Percentiles rank a stretch among this genome's conserved stretches.
phyloP scores from a whole-genome alignment of 2,329 filamentous ascomycete genomes.

The Nigrospora oryzae region DNA sequence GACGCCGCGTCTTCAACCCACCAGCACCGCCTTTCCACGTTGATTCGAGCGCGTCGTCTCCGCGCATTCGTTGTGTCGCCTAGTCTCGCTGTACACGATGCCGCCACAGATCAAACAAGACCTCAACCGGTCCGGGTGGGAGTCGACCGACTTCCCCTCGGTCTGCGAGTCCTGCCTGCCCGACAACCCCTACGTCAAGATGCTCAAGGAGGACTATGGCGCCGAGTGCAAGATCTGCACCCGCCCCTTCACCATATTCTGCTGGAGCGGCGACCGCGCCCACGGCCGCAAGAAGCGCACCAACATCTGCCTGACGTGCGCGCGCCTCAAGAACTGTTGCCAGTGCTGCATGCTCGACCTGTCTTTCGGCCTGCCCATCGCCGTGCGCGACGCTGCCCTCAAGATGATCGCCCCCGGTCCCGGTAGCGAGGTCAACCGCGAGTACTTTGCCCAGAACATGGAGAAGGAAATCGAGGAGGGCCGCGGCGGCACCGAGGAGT shows the following conservation, averaged over 20 bases:
- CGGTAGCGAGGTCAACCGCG: conserved; percentile 84
- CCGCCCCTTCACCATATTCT: conserved; percentile 89
- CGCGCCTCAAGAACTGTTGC: conserved; percentile 95
- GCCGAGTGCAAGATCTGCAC: conserved; percentile 86
- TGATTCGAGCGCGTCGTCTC: no score
- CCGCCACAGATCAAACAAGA: conserved; percentile 94
- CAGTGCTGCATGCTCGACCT: conserved; percentile 98
- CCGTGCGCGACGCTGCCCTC: conserved; percentile 87
- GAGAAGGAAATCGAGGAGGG: conserved; percentile 94
- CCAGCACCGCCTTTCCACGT: no score
- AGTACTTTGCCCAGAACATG: conserved; percentile 97
- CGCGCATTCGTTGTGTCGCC: no score
- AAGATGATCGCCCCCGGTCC: conserved; percentile 97
- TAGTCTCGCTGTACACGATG: conserved; percentile 35
- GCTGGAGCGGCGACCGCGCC: conserved; percentile 88
- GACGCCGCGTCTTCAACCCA: no score
- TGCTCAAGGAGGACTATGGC: conserved; percentile 96
- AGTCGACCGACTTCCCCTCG: conserved; percentile 83
- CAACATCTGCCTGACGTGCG: conserved; percentile 93
- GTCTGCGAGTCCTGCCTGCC: conserved; percentile 90
- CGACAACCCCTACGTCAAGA: conserved; percentile 96
- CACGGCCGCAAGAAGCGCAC: conserved; percentile 83
- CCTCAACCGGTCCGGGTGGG: conserved; percentile 91
- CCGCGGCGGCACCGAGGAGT: conserved; percentile 74
- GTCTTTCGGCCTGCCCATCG: conserved; percentile 89